Base-by-base conservation (phyloP, 2,329 filamentous ascomycete species). In the Pestalotiopsis sp. region DNA sequence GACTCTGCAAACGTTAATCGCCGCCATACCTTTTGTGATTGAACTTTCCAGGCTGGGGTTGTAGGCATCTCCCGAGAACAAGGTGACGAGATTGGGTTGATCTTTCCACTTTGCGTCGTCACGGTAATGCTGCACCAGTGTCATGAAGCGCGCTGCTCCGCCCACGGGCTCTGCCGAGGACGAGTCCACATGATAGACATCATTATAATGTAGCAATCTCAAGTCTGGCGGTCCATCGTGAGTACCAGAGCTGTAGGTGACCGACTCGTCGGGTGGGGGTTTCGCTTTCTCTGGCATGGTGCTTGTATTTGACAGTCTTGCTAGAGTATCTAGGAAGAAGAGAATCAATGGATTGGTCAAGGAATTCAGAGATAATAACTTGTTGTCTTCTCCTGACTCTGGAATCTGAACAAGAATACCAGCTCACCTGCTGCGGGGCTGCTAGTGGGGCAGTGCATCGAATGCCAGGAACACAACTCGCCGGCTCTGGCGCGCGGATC, bases 31-130 rank as follows among this genome's bases (percentile, higher is more conserved):
- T 82, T 97, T 97, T 2, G 94, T 97, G 41, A 97, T 90, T 20
- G 92, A 93, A 75, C 92, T 95, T 81, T 97, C 94, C 69, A 97
- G 82, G 74, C 93, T 95, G 0, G 95, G 94, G 78, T 97, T 97
- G 81, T 96, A 98, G 11, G 92, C 94, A 85, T 97, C 95, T 49
- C 94, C 94, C 2, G 94, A 97, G 81, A 97, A 98, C 73, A 97
- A 86, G 1, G 93, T 95, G 65, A 97, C 77, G 4, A 94, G 81
- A 52, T 87, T 83, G 1, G 93, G 84, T 77, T 93, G 91, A 20
- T 82, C 88, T 63, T 84, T 78, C 77, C 89, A 96, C 64, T 84
- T 84, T 57, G 86, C 79, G 65, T 88, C 85, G 2, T 87, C 80
- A 65, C 90, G 89, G 77, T 97, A 97, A 78, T 95, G 86, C 69